Base-by-base conservation (phyloP, 495 filamentous ascomycete species). In the Pyrenula aspistea region DNA sequence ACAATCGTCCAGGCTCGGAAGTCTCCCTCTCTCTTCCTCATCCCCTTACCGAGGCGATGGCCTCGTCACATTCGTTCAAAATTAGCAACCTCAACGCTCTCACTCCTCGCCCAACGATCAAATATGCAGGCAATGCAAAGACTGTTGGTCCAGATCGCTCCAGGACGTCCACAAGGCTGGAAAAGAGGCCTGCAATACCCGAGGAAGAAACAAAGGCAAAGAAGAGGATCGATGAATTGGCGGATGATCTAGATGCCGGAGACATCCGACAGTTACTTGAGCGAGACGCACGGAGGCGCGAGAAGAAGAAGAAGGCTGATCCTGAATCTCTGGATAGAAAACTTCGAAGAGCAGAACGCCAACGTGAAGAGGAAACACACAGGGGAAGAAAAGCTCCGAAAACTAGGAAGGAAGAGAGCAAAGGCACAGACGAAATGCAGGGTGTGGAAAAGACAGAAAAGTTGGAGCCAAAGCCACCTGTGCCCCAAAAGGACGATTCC, bases 251-350 rank as follows among this genome's bases (percentile, higher is more conserved):
- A 49, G 86, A 85, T 68, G 86, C 91, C 1, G 79, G 85, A 36
- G 87, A 84, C 62, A 63, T 96, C 53, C 77, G 90, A 20, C 87
- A 94, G 62, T 67, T 95, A 31, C 80, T 96, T 77, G 91, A 96
- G 57, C 73, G 91, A 55, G 91, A 96, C 65, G 75, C 85, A 58
- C 81, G 89, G 57, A 77, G 91, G 25, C 79, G 77, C 57, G 88
- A 95, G 56, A 83, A 79, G 65, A 89, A 88, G 71, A 77, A 76
- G 53, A 74, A 83, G 55, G 76, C 79, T 49, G 86, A 94, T 22
- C 82, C 85, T 56, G 86, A 91, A 59, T 84, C 73, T 57, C 66
- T 87, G 22, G 79, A 87, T 56, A 78, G 83, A 58, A 83, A 78
- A 55, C 71, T 95, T 49, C 79, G 86, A 57, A 79, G 77, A 54